Evolutionary conservation across 306 rosid genomes (phyloP).

Genomic region (Urtica urens): DNA sequence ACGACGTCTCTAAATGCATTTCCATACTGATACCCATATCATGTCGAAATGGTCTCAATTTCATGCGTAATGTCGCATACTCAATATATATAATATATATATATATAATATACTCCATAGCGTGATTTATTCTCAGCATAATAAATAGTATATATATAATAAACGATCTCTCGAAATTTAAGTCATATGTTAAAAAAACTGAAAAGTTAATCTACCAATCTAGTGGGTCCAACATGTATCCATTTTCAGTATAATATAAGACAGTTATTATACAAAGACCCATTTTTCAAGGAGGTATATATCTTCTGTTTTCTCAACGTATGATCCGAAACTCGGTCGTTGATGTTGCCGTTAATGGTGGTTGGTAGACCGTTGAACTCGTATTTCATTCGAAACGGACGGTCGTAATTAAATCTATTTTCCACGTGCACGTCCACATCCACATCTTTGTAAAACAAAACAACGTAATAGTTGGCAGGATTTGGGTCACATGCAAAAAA

Average conservation of each 20-base stretch:
- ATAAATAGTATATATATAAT: background rate
- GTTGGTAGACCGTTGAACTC: slow-evolving; percentile 21
- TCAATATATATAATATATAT: background rate
- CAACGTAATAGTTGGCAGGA: slow-evolving; percentile 18
- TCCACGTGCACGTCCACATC: slow-evolving; percentile 15
- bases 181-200: background rate
- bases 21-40: no score
- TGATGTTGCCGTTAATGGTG: slow-evolving; percentile 26
- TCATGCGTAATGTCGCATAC: background rate
- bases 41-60: background rate
- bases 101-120: background rate
- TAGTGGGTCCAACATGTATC: slow-evolving; percentile 5
- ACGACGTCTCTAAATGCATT: no score
- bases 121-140: background rate
- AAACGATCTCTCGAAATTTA: background rate
- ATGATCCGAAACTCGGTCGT: slow-evolving; percentile 8
- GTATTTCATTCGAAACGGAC: background rate
- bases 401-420: slow-evolving; percentile 1
- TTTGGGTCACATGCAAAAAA: background rate
- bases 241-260: background rate
- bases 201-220: background rate
- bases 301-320: background rate
- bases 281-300: slow-evolving; percentile 8
- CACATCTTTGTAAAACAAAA: slow-evolving; percentile 8
- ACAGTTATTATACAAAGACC: background rate